Evolutionary conservation across 805 yeast species (phyloP).

Genomic region (Metschnikowia lochheadii): DNA sequence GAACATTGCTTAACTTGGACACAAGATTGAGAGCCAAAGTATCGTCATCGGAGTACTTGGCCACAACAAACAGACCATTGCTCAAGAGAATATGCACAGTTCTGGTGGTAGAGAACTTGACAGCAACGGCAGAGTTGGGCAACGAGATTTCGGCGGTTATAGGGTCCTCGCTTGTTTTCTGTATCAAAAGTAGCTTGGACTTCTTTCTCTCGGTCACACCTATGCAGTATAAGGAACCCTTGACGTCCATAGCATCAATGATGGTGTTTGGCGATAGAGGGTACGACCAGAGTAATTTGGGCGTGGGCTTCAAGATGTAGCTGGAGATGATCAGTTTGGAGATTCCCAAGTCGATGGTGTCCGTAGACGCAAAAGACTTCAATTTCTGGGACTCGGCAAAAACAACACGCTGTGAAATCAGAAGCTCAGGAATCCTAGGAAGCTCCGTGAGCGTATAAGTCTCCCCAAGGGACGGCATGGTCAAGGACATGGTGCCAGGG

Average conservation of each 20-base stretch:
- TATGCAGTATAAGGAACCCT: constrained; percentile 29
- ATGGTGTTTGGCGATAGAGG: constrained; percentile 47
- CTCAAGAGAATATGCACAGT: constrained; percentile 25
- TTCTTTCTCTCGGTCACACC: constrained; percentile 37
- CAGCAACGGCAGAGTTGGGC: constrained; percentile 11
- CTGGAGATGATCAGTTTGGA: constrained; percentile 51
- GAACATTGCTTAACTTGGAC: constrained; percentile 9
- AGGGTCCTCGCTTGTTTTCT: constrained; percentile 11
- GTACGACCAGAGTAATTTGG: constrained; percentile 53
- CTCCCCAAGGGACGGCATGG: constrained; percentile 17
- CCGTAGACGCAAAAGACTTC: constrained; percentile 13
- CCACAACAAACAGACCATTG: constrained; percentile 27
- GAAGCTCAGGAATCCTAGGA: constrained; percentile 18
- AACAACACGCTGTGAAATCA: constrained; percentile 15
- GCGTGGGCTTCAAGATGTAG: constrained; percentile 51
- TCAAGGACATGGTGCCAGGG: constrained; percentile 9
- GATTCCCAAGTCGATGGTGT: constrained; percentile 47
- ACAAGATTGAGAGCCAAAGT: constrained; percentile 6
- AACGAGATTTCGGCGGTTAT: constrained; percentile 10
- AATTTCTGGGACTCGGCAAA: constrained; percentile 16
- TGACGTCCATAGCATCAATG: constrained; percentile 39
- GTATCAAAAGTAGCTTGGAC: constrained; percentile 15
- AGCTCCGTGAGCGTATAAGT: constrained; percentile 19
- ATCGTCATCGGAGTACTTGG: constrained; percentile 3
- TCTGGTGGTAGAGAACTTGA: constrained; percentile 9